Evolutionary conservation across 1,139 yeast species (phyloP).

Genomic region (Yamadazyma dendronema): DNA sequence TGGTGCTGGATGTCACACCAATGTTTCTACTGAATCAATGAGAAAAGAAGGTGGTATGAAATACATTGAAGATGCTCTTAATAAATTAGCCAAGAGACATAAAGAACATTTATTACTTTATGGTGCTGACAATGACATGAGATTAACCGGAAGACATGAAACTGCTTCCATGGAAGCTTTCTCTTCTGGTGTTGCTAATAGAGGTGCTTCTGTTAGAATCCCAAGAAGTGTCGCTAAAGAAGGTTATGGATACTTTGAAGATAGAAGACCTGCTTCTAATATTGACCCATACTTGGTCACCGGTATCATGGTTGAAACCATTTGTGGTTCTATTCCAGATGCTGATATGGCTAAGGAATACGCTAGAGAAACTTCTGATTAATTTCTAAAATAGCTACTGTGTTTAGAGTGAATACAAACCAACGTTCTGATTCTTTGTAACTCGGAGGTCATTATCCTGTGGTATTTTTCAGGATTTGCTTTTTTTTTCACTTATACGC

Average conservation of each 20-base stretch:
- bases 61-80: constrained; percentile 86
- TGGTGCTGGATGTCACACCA: constrained; percentile 99
- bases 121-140: constrained; percentile 90
- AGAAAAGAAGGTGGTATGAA: constrained; percentile 96
- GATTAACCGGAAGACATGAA: constrained; percentile 98
- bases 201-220: constrained; percentile 98
- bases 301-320: constrained; percentile 96
- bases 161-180: constrained; percentile 91
- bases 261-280: constrained; percentile 99
- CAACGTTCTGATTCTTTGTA: too few species aligned
- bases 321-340: constrained; percentile 92
- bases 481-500: neutral
- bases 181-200: constrained; percentile 98
- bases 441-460: constrained; percentile 1
- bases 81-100: constrained; percentile 94
- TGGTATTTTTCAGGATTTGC: neutral
- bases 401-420: neutral
- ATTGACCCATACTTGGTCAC: constrained; percentile 98
- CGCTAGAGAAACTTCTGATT: constrained; percentile 63
- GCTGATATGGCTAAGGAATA: constrained; percentile 92
- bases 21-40: constrained; percentile 90
- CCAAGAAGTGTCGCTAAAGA: constrained; percentile 98
- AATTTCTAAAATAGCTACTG: constrained; percentile 2
- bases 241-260: constrained; percentile 98
- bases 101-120: constrained; percentile 92